Base-by-base conservation (phyloP, 257 asterid genomes). In the Capsicum pubescens region DNA sequence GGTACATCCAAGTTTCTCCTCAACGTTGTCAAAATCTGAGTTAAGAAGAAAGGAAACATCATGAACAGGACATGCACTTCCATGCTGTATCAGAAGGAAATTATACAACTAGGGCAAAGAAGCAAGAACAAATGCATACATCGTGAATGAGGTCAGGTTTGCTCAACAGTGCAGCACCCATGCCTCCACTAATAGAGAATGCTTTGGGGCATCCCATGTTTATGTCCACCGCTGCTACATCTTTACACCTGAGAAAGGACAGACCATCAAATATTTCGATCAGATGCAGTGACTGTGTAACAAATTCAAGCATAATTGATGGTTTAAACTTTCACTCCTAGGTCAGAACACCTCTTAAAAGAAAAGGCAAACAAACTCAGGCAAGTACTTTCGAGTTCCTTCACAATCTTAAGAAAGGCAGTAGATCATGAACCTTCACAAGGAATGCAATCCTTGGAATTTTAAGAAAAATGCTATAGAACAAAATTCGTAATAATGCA, bases 181-280 rank as follows among this genome's bases (percentile, higher is more conserved):
- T 95, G 87, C 99, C 98, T 86, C 99, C 99, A 87, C 98, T 94
- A 80, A 93, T 78, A 46, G 99, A 95, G 86, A 95, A 95, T 9
- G 98, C 84, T 89, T 84, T 95, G 69, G 99, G 99, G 89, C 99
- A 95, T 83, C 99, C 99, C 99, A 95, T 95, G 86, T 95, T 95
- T 84, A 95, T 87, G 85, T 95, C 99, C 68, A 95, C 90, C 15
- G 99, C 97, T 82, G 98, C 96, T 84, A 95, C 97, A 88, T 94
- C 98, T 83, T 68, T 91, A 90, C 96, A 95, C 89, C 99, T 95
- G 89, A 87, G 76, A 84, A 80, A 85, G 77, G 85, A 83, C 61
- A 78, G 32, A 54, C 64, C 39, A 52, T 35, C 19, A 81, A 84
- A 52, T 76, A 76, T 14, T 52, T 76, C 0, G 81, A 76, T 7